These are phyloP conservation scores for Russula vinacea DNA, from an alignment of 768 basidiomycete genomes.

Conservation along the genomic window DNA sequence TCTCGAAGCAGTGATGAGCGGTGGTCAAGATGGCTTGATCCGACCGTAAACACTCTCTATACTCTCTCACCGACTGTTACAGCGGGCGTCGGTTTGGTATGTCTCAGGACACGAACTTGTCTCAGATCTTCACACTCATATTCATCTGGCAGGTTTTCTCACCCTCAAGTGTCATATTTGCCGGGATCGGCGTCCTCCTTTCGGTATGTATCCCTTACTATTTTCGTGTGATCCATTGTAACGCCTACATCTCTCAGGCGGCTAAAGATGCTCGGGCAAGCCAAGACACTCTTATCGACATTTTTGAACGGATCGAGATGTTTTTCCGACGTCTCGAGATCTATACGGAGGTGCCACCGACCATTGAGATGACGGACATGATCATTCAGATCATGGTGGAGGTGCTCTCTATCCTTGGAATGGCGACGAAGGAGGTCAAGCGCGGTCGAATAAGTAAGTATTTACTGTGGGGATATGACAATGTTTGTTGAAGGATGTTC, in stretches of 20 bases:
- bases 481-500: background rate
- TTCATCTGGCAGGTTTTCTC: background rate
- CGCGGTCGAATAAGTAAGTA: background rate
- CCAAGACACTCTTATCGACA: background rate
- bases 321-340: background rate
- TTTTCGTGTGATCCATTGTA: background rate
- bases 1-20: background rate
- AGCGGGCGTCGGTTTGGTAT: background rate
- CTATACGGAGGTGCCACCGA: background rate
- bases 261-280: background rate
- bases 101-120: no score
- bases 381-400: background rate
- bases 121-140: background rate
- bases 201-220: background rate
- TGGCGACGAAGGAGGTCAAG: background rate
- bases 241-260: background rate
- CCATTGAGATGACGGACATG: background rate
- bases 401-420: background rate
- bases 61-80: background rate
- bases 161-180: background rate
- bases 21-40: background rate
- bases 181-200: background rate
- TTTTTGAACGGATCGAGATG: background rate
- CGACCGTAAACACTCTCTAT: background rate
- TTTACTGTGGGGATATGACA: background rate